A percentile compares a stretch with the other conserved stretches of the same genome.
These are phyloP conservation scores for Mikania micrantha DNA, from an alignment of 129 eudicot genomes.

Conservation along the genomic window DNA sequence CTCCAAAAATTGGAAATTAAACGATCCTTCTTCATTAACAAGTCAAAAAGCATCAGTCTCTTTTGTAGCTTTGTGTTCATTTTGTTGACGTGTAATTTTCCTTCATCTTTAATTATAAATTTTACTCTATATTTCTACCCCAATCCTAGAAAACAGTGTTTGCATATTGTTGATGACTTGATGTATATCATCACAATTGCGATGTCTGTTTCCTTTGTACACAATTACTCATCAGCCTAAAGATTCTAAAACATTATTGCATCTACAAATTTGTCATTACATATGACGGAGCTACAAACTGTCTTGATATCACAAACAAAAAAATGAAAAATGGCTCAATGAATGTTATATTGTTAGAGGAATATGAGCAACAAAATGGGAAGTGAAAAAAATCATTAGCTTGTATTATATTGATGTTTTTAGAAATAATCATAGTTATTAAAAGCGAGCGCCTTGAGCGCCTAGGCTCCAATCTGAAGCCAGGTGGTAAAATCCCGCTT, in stretches of 20 bases:
- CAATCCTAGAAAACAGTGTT: not conserved
- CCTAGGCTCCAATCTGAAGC: too few species aligned
- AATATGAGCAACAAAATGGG: not conserved
- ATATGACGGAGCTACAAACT: not conserved
- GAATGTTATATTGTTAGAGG: not conserved
- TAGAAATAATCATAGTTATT: not conserved
- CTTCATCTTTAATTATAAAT: not conserved
- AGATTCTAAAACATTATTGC: not conserved
- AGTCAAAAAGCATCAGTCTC: not conserved
- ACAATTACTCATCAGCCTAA: not conserved
- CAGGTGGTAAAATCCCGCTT: too few species aligned
- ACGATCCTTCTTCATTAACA: not conserved
- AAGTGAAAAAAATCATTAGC: not conserved
- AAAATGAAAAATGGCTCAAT: not conserved
- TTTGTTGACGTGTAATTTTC: not conserved
- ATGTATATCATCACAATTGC: not conserved
- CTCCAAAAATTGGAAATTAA: not conserved
- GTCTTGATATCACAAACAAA: conserved; percentile 11
- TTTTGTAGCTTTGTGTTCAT: not conserved
- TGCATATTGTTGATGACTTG: not conserved
- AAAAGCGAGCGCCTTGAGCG: too few species aligned
- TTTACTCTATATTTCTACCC: not conserved
- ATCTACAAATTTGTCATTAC: not conserved
- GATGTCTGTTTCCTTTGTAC: not conserved
- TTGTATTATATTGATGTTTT: not conserved